Base-by-base conservation (phyloP, 305 asterid species). In the Fraxinus baroniana region DNA sequence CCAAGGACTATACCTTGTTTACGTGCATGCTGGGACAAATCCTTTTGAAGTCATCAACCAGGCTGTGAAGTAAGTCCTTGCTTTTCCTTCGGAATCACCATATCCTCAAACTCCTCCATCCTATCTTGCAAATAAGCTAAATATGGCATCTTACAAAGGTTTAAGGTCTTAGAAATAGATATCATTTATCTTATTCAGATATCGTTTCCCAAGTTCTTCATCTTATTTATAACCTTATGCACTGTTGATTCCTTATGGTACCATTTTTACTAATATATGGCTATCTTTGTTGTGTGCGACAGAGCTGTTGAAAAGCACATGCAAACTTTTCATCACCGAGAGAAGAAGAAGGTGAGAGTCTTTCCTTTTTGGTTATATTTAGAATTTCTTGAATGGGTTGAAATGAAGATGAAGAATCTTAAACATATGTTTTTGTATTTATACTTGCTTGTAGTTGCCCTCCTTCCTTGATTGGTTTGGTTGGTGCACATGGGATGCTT, bases 401-500 rank as follows among this genome's bases (percentile, higher is more conserved):
- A 57, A 30, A 55, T 30, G 24, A 80, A 60, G 26, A 76, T 77
- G 60, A 17, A 37, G 66, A 74, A n/a, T 20, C 73, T 74, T 36
- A 26, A 80, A 49, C 46, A 74, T 82, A 17, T 82, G 68, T 74
- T 68, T 52, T 55, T 79, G 78, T 28, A 32, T 74, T 78, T 83
- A 81, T 84, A 73, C 32, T 74, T 35, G 64, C 81, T 75, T 84
- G 79, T 82, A 95, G 99, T 77, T 95, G 82, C 99, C 99, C 55
- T 89, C 92, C 15, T 88, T 92, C 80, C 88, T 95, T 32, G 98
- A 95, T 89, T 95, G 99, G 98, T 93, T 95, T 80, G 99, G 99
- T 75, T 95, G 99, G 99, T 95, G 99, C 88, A 95, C 99, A 37
- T 95, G 99, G 99, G 99, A 95, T 92, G 99, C 99, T 83, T 95